These are phyloP conservation scores for Paramecium biaurelia DNA, from an alignment of 73 alveolate genomes.

Conservation along the genomic window DNA sequence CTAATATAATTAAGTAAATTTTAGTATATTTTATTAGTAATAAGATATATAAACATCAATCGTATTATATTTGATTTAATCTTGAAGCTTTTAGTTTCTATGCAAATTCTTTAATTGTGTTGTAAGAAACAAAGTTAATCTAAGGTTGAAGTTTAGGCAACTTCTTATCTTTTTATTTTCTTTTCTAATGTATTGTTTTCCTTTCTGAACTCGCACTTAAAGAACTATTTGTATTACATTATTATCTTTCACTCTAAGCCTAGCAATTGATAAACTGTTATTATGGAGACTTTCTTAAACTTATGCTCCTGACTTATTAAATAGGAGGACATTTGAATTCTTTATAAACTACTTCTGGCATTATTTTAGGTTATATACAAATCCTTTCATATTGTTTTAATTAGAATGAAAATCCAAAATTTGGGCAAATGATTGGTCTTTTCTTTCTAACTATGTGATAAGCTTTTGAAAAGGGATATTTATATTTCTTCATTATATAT, in stretches of 20 bases:
- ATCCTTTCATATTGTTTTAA: conserved; percentile 66
- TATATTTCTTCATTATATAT: conserved; percentile 81
- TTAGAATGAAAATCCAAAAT: conserved; percentile 74
- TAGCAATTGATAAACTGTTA: neutral
- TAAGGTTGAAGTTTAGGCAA: neutral
- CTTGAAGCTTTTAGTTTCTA: neutral
- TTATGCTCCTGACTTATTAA: neutral
- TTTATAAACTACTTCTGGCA: conserved; percentile 13
- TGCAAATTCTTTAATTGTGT: conserved; percentile 15
- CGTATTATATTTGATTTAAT: neutral
- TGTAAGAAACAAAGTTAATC: neutral
- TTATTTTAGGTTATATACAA: neutral
- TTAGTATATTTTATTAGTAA: neutral
- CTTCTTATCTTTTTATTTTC: neutral
- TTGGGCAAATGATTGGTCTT: conserved; percentile 80
- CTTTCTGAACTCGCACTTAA: neutral
- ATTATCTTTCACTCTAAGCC: neutral
- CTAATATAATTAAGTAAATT: neutral
- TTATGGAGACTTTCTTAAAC: neutral
- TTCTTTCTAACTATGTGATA: conserved; percentile 65
- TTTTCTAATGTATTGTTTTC: neutral
- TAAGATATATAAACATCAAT: neutral
- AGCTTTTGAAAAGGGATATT: conserved; percentile 70
- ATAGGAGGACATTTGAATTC: conserved; percentile 8
- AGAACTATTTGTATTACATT: neutral